Evolutionary conservation across 2,329 filamentous ascomycete species (phyloP), one percentile per base, ranked within the genome.

Genomic region (Karstenula rhodostoma): DNA sequence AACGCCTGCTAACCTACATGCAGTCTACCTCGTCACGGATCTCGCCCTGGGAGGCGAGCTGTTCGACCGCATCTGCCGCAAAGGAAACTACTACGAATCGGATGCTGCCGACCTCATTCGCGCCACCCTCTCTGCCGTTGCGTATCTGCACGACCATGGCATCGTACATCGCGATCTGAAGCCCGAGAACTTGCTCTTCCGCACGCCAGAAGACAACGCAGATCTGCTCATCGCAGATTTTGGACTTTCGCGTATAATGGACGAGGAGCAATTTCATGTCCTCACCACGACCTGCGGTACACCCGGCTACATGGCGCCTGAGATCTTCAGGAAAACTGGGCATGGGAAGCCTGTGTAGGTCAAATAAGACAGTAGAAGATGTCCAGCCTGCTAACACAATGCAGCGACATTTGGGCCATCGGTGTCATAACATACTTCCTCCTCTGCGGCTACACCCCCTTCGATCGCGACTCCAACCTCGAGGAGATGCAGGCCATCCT

Each of bases 401-500:
- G 40, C 44, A 89, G 87, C 56, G 95, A 99, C 78, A 90, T 99
- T 66, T 99, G 95, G 95, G 95, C 95, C 40, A 93, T 98, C 64
- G 95, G 95, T 49, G 95, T 99, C 46, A 99, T 99, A 75, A 98
- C 95, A 33, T 99, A 98, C 83, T 99, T 99, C 82, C 84, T 99
- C 32, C 89, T 99, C 53, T 98, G 95, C 79, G 95, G 95, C 60
- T 98, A 98, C 81, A 99, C 95, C 0, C 95, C 95, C 13, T 99
- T 99, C 77, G 95, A 99, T 80, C 91, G 95, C 58, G 95, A 98
- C 79, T 94, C 89, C 70, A 97, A 99, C 80, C 89, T 98, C 73
- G 95, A 99, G 82, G 95, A 99, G 82, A 98, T 99, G 94, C 94
- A 98, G 82, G 95, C 95, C 70, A 99, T 99, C 75, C 87, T 98